Evolutionary conservation across 2,329 filamentous ascomycete genomes (phyloP).

Genomic region (Scortechinia acanthostroma): DNA sequence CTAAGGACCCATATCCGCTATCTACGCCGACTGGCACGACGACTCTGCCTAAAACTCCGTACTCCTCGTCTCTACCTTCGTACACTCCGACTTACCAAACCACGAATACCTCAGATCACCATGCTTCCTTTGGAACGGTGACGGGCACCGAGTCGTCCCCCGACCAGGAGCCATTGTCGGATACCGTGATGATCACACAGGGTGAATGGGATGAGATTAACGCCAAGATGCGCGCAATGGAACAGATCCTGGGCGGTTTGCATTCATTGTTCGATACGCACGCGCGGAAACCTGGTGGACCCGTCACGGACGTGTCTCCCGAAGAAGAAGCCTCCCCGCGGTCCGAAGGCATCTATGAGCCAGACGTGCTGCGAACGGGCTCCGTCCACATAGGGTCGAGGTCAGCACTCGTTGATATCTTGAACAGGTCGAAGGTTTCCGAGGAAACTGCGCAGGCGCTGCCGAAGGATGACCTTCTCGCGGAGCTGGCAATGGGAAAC

Average conservation of each 20-base stretch:
- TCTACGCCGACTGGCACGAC: not conserved
- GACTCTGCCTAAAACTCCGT: not conserved
- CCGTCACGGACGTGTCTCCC: not conserved
- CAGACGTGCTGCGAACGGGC: constrained; percentile 15
- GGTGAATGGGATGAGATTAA: not conserved
- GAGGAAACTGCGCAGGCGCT: not conserved
- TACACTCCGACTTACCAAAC: not conserved
- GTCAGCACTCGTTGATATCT: not conserved
- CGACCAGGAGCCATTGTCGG: not conserved
- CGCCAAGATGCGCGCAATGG: constrained; percentile 1
- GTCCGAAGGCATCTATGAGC: not conserved
- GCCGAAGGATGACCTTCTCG: not conserved
- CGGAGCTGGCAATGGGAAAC: not conserved
- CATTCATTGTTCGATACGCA: not conserved
- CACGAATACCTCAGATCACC: too few species aligned
- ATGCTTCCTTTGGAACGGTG: not conserved
- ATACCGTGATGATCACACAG: not conserved
- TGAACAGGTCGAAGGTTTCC: not conserved
- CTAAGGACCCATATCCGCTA: too few species aligned
- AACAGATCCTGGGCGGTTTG: constrained; percentile 1
- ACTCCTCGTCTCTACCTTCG: not conserved
- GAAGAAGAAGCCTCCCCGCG: not conserved
- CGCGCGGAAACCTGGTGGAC: not conserved
- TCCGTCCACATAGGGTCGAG: not conserved
- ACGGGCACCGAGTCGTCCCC: not conserved